Base-by-base conservation (phyloP, 805 yeast genomes). In the Zygotorulaspora chibaensis region DNA sequence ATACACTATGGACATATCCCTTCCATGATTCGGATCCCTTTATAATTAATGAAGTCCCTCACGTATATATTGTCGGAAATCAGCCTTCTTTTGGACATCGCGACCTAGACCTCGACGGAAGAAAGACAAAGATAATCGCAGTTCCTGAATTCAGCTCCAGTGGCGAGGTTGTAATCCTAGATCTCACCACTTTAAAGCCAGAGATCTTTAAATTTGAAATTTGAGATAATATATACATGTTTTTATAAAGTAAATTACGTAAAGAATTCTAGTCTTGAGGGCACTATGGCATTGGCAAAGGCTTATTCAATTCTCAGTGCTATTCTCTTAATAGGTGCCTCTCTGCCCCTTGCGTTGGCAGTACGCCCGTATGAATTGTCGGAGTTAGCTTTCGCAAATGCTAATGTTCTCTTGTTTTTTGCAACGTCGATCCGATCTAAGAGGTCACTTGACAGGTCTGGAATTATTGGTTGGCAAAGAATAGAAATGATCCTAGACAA, bases 1-100 rank as follows among this genome's bases (percentile, higher is more conserved):
- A 93, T 59, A 93, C 99, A 0, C 67, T 93, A 35, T 84, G 90
- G 75, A 82, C 95, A 53, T 89, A 87, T 56, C 97, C 99, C 1
- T 90, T 74, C 57, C 75, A 76, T 9, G 78, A 80, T 20, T 57
- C 61, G 1, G 98, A 93, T 63, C 98, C 98, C 3, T 88, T 91
- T 63, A 71, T 81, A 1, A 68, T 93, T n/a, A 69, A 69, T 8
- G 87, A 86, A 57, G 79, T 86, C 13, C 98, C 98, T 0, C 90
- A 88, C 61, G 83, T 90, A 2, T 88, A 85, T 58, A 80, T 87
- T 55, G 87, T 79, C 3, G 98, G 96, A 0, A 91, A 90, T 60
- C 96, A 88, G 63, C 78, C 83, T 0, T 60, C 63, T 27, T 88
- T 73, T 62, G 83, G 74, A 38, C 63, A 80, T 0, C 70, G 74